phyloP scores from a whole-genome alignment of 257 asterid species.

The Forsythia viridissima region DNA sequence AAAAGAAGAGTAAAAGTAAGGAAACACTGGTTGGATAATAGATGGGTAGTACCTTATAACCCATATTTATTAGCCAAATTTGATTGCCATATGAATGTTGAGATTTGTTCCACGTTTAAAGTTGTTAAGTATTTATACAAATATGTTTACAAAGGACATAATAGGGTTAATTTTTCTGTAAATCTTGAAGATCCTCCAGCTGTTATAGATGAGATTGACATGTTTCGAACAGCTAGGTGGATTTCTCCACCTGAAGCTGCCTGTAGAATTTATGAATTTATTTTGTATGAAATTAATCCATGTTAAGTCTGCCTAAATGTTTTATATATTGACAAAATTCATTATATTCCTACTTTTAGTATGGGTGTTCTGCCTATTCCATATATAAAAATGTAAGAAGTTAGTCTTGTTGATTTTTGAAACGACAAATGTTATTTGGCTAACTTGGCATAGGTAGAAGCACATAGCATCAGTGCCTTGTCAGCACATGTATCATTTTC shows the following conservation, averaged over 20 bases:
- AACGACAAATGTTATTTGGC: no score
- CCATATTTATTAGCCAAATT: background rate
- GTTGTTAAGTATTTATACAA: constrained; percentile 17
- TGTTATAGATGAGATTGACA: background rate
- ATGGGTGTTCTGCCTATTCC: no score
- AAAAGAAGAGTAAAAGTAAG: background rate
- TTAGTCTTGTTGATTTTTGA: no score
- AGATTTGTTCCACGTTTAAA: background rate
- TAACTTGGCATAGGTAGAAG: no score
- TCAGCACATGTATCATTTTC: no score
- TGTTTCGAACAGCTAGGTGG: background rate
- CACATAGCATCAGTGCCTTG: no score
- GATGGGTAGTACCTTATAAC: constrained; percentile 21
- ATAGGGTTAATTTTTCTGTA: background rate
- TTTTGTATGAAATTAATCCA: background rate
- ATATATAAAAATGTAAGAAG: no score
- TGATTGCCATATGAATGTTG: constrained; percentile 18
- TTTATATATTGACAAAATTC: no score
- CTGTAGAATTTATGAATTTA: background rate
- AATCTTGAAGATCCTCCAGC: no score
- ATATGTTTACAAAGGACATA: constrained; percentile 17
- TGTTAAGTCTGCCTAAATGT: background rate
- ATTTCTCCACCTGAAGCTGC: background rate
- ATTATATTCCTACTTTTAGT: no score
- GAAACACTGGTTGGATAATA: background rate